Evolutionary conservation across 148 eudicot species (phyloP), one percentile per base, ranked within the genome.

Genomic region (Bassia scoparia): DNA sequence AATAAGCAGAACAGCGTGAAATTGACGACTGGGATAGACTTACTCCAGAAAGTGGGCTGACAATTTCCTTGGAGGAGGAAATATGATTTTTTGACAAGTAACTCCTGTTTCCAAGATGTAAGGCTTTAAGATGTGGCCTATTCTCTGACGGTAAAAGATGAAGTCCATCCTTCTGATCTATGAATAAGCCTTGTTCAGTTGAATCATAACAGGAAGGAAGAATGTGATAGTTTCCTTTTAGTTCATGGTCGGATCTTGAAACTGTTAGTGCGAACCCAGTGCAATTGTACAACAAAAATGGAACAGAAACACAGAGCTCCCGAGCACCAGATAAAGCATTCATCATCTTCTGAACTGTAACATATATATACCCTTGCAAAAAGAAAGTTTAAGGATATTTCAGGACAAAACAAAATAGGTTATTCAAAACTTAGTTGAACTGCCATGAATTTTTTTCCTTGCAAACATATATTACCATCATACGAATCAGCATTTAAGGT

Each of bases 291-390:
- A 96, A 52, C 85, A 96, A 80, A 76, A 86, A 90, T 23, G 98
- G 94, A 75, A 90, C 99, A 70, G 85, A 92, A 62, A 96, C 71
- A 79, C 86, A 85, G 69, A 96, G 85, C 82, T 92, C 97, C 71
- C 99, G 90, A 77, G 97, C 89, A 58, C 97, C 99, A 74, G 94
- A 90, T 26, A 83, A 80, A 16, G 91, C 87, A 81, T 90, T 90
- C 96, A 96, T 87, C 61, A 80, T 83, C 82, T 89, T 92, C 79
- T 96, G 96, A 82, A 87, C 80, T 4, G 88, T 83, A 61, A 89
- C 86, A 81, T 75, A 80, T 62, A 92, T 37, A 59, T 86, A 81
- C 80, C 99, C 99, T 96, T 77, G 58, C 81, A 67, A 71, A 59
- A 52, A 24, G 54, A 16, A 70, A 62, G 70, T 73, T 29, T 50